Evolutionary conservation across 257 asterid genomes (phyloP), one percentile per base, ranked within the genome.

Genomic region (Phtheirospermum japonicum): DNA sequence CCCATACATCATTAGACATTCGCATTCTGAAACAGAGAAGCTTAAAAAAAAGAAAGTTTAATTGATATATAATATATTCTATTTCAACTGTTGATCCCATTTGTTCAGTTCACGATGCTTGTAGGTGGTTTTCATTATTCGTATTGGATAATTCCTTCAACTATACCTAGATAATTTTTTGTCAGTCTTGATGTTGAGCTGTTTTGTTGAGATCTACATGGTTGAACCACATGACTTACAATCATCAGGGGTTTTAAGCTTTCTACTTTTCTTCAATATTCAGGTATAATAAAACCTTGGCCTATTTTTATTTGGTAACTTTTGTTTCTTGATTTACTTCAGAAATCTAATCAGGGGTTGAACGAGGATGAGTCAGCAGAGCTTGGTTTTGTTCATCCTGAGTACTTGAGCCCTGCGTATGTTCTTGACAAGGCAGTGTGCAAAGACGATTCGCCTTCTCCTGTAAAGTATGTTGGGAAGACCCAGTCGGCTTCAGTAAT

Each of bases 161-260:
- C 54, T 37, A 26, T 13, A 13, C 49, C 14, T 42, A 13, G 49
- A 11, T 42, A 12, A 42, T 57, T 32, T 58, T 43, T 52, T 34
- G n/a, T 19, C 57, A 37, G 37, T 39, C 42, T 49, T 46, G 10
- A 26, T 39, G 50, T 40, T 55, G 26, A 43, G 13, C 12, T 17
- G 55, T 58, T 46, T 45, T 45, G 17, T 66, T n/a, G n/a, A n/a
- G n/a, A n/a, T n/a, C n/a, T 71, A 45, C 45, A 13, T 57, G 48
- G 46, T 34, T 42, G 36, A 36, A 52, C 54, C 65, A 46, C 42
- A 28, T 63, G 33, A 49, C 57, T 34, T 43, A 6, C 66, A 37
- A 42, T 39, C 10, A 39, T 36, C 33, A n/a, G 52, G 40, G n/a
- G 36, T 72, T 28, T 54, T 59, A 57, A 54, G 28, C 68, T 56